Base-by-base conservation (phyloP, 176 grass and related monocot genomes). In the Paspalum notatum region DNA sequence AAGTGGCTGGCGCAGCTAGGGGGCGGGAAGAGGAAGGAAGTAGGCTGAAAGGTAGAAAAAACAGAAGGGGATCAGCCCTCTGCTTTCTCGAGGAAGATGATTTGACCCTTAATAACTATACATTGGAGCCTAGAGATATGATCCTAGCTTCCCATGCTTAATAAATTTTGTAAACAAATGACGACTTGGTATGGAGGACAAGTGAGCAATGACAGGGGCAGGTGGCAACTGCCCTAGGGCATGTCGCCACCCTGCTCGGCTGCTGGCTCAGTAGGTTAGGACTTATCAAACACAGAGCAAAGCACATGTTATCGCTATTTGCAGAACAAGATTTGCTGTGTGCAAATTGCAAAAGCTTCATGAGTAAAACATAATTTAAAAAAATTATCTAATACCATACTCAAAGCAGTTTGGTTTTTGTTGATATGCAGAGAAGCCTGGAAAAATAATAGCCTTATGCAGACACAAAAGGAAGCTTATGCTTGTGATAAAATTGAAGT, bases 271-370 rank as follows among this genome's bases (percentile, higher is more conserved):
- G 25, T 61, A 38, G 3, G 54, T 39, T 66, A 42, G 7, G 64
- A 21, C 3, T n/a, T 51, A 51, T 12, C 22, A 89, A 72, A 72
- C 4, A 80, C 46, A 44, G 24, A 26, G 22, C 46, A 78, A 60
- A 45, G 8, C 48, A 70, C 12, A 13, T 39, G 4, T 59, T 58
- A 58, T 10, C 1, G 27, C 42, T 66, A 79, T 77, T 71, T 71
- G 57, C 66, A 63, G 2, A 72, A 58, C 57, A 76, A 74, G 32
- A 2, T 32, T 32, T 3, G 3, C 32, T 32, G 2, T 32, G 2
- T 32, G 32, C 32, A 32, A 32, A 32, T 32, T 32, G 32, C 32
- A 32, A 32, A 32, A 32, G 40, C 15, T 67, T 68, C 51, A 67
- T 2, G 18, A 60, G 51, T 49, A 41, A 67, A 46, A 49, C 45